Conservation (phyloP, 306 rosid genomes). For the Quercus parvula region DNA sequence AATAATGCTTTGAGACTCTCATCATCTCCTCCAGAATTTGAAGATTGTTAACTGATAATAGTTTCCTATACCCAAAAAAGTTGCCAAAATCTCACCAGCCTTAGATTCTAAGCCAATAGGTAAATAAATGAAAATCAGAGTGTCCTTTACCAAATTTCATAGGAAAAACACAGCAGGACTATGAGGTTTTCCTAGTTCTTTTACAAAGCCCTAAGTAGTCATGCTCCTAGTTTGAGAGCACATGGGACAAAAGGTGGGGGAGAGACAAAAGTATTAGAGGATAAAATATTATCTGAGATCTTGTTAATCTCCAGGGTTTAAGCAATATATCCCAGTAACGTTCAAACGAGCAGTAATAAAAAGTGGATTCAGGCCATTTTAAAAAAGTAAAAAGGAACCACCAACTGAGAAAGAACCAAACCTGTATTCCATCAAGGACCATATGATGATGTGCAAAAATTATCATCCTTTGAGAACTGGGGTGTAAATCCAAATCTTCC, state of each 20-base stretch:
- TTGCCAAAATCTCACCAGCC: not conserved
- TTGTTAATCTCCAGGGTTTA: not conserved
- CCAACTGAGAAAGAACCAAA: conserved; percentile 27
- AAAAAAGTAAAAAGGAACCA: conserved; percentile 17
- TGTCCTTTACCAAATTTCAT: not conserved
- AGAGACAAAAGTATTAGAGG: not conserved
- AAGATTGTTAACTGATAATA: not conserved
- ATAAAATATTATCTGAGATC: not conserved
- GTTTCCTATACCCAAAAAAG: not conserved
- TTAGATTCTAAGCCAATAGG: not conserved
- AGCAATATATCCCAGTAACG: not conserved
- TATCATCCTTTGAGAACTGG: conserved; percentile 68
- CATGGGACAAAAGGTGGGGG: not conserved
- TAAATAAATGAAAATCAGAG: not conserved
- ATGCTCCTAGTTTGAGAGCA: not conserved
- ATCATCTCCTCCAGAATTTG: not conserved
- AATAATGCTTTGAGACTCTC: not conserved
- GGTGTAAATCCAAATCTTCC: conserved; percentile 33
- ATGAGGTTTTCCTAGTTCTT: not conserved
- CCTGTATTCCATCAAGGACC: conserved; percentile 93
- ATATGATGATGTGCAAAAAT: conserved; percentile 93
- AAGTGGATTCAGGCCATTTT: conserved; percentile 1
- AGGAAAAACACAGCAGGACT: not conserved
- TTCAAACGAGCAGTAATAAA: not conserved
- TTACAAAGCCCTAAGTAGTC: not conserved